Conservation (phyloP, 306 rosid species). For the Spatholobus suberectus region DNA sequence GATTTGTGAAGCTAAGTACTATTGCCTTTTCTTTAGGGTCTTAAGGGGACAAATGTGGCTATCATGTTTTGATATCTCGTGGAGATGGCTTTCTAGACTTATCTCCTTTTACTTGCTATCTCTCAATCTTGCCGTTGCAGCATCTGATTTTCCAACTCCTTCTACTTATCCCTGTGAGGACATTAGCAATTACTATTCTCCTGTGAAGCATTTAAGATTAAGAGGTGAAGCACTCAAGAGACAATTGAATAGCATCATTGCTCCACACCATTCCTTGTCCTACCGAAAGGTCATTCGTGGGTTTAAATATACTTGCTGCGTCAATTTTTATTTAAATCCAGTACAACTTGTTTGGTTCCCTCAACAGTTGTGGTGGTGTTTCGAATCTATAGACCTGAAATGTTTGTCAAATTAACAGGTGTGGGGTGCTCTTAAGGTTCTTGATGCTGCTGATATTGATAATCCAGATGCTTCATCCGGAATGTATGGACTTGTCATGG, state of each 20-base stretch:
- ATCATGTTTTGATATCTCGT: slow-evolving; percentile 36
- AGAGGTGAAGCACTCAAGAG: slow-evolving; percentile 60
- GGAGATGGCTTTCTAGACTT: slow-evolving; percentile 61
- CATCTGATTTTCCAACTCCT: slow-evolving; percentile 49
- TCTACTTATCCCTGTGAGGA: slow-evolving; percentile 65
- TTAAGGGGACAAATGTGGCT: slow-evolving; percentile 32
- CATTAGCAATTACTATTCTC: slow-evolving; percentile 54
- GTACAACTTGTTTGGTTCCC: neutral
- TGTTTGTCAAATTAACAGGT: slow-evolving; percentile 48
- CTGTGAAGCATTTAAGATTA: slow-evolving; percentile 41
- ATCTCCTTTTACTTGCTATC: slow-evolving; percentile 61
- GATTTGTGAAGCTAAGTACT: slow-evolving; percentile 22
- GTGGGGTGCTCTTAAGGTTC: slow-evolving; percentile 80
- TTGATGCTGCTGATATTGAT: slow-evolving; percentile 78
- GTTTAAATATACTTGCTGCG: neutral
- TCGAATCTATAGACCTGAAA: neutral
- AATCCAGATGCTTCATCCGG: slow-evolving; percentile 59
- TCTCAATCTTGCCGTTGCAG: slow-evolving; percentile 56
- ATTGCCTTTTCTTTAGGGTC: slow-evolving; percentile 33
- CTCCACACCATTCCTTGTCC: slow-evolving; percentile 66
- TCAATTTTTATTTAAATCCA: slow-evolving; percentile 6
- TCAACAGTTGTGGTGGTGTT: neutral
- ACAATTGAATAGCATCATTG: slow-evolving; percentile 57
- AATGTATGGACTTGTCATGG: slow-evolving; percentile 46
- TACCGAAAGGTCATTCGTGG: slow-evolving; percentile 53